These are phyloP conservation scores for Entrophospora sp. DNA, from an alignment of 192 early-diverging fungal species.

Conservation along the genomic window DNA sequence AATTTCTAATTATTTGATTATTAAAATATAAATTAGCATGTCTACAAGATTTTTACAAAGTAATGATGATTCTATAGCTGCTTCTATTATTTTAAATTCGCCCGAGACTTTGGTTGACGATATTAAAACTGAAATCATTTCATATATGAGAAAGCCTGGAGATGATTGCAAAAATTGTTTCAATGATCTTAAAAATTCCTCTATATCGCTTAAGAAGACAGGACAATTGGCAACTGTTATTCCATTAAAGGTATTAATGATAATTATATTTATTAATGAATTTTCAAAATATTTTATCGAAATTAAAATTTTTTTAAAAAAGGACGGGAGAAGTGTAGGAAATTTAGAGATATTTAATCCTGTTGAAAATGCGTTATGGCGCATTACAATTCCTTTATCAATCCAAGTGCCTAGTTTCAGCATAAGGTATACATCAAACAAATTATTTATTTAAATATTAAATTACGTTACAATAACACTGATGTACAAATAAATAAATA, in stretches of 20 bases:
- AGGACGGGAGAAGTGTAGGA: constrained; percentile 49
- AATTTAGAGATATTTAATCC: constrained; percentile 46
- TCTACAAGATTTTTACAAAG: background rate
- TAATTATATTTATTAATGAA: background rate
- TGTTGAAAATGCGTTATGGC: constrained; percentile 38
- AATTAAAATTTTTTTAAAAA: background rate
- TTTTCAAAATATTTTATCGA: background rate
- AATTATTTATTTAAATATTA: background rate
- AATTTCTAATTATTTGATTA: background rate
- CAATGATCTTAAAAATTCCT: constrained; percentile 37
- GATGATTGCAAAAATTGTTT: constrained; percentile 34
- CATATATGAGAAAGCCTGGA: constrained; percentile 33
- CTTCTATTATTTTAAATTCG: constrained; percentile 1
- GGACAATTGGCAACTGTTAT: constrained; percentile 44
- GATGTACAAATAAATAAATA: background rate
- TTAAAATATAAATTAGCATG: background rate
- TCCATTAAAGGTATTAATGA: constrained; percentile 34
- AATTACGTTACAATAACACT: background rate
- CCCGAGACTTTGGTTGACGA: background rate
- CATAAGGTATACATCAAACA: background rate
- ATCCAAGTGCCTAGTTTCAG: constrained; percentile 23
- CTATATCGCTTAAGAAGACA: constrained; percentile 33
- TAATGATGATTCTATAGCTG: background rate
- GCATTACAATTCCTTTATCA: constrained; percentile 41
- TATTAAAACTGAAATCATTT: constrained; percentile 27